Conservation (phyloP, 73 alveolate species). For the Uronychia setigera region DNA sequence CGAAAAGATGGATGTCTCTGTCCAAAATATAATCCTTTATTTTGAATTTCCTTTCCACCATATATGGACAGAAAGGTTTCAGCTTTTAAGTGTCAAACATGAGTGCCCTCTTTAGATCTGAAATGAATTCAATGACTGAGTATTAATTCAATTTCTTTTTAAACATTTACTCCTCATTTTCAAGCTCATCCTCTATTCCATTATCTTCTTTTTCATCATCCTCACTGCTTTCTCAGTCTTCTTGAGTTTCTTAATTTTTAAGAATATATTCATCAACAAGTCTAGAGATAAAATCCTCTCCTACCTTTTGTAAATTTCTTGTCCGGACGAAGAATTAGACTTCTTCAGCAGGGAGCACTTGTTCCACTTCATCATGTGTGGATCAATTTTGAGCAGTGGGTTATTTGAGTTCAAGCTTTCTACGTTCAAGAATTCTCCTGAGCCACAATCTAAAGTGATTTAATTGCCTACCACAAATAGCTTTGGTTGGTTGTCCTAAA, state of each 20-base stretch:
- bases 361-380: no score
- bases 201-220: neutral
- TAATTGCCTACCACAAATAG: conserved; percentile 1
- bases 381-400: no score
- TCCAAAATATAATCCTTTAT: neutral
- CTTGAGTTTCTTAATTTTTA: neutral
- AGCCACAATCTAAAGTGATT: conserved; percentile 14
- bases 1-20: conserved; percentile 3
- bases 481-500: neutral
- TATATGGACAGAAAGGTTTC: neutral
- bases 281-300: neutral
- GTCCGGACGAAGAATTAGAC: no score
- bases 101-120: neutral
- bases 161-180: neutral
- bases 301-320: no score
- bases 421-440: neutral
- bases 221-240: neutral
- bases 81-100: neutral
- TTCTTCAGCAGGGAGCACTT: no score
- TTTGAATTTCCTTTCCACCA: neutral
- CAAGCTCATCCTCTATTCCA: neutral
- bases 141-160: neutral
- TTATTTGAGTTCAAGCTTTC: conserved; percentile 7
- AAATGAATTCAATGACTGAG: neutral
- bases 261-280: neutral